A percentile compares a stretch with the other conserved stretches of the same genome.
These are phyloP conservation scores for Starmerella kuoi DNA, from an alignment of 805 yeast genomes.

Conservation along the genomic window DNA sequence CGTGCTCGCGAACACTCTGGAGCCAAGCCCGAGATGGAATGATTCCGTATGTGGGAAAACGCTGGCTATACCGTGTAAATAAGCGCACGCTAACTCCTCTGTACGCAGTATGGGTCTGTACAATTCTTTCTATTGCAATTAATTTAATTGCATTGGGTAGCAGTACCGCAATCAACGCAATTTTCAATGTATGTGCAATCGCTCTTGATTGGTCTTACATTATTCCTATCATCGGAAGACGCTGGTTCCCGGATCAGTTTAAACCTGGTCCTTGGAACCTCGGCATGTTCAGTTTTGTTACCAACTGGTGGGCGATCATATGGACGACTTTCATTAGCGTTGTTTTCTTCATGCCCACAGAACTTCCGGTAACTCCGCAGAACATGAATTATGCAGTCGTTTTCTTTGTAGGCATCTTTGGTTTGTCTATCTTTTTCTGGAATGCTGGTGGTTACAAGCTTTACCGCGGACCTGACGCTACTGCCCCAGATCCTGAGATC, in stretches of 20 bases:
- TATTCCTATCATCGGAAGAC: constrained; percentile 49
- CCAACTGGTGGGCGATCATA: constrained; percentile 19
- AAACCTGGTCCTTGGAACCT: constrained; percentile 57
- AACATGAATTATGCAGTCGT: constrained; percentile 27
- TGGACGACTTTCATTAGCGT: constrained; percentile 23
- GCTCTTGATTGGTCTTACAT: constrained; percentile 55
- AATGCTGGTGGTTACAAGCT: constrained; percentile 20
- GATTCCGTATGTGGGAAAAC: constrained; percentile 34
- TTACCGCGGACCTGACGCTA: constrained; percentile 22
- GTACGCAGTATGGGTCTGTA: constrained; percentile 45
- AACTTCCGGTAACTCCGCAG: constrained; percentile 22
- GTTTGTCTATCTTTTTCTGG: constrained; percentile 20
- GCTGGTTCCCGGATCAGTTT: constrained; percentile 44
- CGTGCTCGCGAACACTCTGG: constrained; percentile 60
- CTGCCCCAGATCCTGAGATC: constrained; percentile 22
- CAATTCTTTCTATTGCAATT: constrained; percentile 38
- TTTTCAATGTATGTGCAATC: constrained; percentile 62
- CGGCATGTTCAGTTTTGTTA: constrained; percentile 32
- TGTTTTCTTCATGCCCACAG: constrained; percentile 24
- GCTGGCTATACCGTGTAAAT: constrained; percentile 37
- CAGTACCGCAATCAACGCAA: constrained; percentile 49
- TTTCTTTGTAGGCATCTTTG: constrained; percentile 22
- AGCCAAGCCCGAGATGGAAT: constrained; percentile 71
- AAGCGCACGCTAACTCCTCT: constrained; percentile 47
- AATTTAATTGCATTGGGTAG: constrained; percentile 53